phyloP scores from a whole-genome alignment of 1,284 basidiomycete genomes.

The Sanguinoderma infundibulare region DNA sequence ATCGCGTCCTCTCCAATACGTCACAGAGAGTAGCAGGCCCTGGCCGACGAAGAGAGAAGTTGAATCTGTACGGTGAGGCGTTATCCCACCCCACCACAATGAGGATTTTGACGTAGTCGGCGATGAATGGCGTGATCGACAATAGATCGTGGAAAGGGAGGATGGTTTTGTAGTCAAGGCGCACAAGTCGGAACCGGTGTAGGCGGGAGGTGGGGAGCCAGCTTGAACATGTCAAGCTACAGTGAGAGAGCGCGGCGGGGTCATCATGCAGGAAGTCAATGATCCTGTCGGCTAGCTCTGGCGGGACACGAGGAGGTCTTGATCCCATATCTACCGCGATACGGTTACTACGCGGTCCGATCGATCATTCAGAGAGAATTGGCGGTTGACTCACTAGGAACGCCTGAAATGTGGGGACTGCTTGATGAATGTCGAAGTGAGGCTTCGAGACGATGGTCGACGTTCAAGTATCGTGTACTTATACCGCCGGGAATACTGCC shows the following conservation, averaged over 20 bases:
- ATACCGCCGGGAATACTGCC: neutral
- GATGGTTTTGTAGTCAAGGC: neutral
- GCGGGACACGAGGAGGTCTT: neutral
- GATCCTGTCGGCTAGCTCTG: neutral
- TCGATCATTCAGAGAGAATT: neutral
- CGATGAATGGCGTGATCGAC: neutral
- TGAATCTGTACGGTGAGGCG: neutral
- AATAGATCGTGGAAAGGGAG: neutral
- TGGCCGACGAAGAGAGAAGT: neutral
- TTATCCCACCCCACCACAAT: neutral
- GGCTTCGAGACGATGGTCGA: neutral
- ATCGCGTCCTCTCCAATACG: neutral
- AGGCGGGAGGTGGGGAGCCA: neutral
- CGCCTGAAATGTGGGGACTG: neutral
- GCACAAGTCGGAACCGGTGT: neutral
- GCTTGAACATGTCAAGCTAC: neutral
- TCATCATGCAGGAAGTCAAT: neutral
- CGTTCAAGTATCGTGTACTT: neutral
- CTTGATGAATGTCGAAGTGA: neutral
- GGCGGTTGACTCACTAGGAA: neutral
- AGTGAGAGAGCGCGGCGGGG: neutral
- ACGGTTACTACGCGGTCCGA: neutral
- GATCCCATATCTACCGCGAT: neutral
- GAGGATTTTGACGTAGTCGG: neutral
- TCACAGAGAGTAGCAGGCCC: neutral